phyloP scores from a whole-genome alignment of 2,329 filamentous ascomycete species.

The Tolypocladium paradoxum region DNA sequence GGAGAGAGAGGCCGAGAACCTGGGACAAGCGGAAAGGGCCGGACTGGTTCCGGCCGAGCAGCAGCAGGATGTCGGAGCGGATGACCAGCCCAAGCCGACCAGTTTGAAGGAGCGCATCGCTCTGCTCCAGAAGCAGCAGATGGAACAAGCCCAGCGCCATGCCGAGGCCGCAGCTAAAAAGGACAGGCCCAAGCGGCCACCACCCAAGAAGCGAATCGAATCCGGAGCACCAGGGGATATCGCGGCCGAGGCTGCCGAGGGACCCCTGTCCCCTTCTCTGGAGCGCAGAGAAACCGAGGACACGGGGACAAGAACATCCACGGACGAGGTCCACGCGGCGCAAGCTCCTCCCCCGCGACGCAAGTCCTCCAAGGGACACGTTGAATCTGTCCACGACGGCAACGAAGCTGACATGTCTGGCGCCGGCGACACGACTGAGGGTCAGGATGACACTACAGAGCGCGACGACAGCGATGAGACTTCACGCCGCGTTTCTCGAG shows the following conservation, averaged over 20 bases:
- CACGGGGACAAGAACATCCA: slow-evolving; percentile 34
- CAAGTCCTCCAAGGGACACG: slow-evolving; percentile 37
- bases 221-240: slow-evolving; percentile 21
- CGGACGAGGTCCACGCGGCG: slow-evolving; percentile 29
- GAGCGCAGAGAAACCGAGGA: slow-evolving; percentile 40
- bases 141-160: slow-evolving; percentile 76
- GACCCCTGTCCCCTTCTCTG: slow-evolving; percentile 19
- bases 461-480: slow-evolving; percentile 65
- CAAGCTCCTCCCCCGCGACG: slow-evolving; percentile 35
- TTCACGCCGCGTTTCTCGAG: slow-evolving; percentile 22
- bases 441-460: slow-evolving; percentile 51
- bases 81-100: slow-evolving; percentile 82
- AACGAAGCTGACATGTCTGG: slow-evolving; percentile 57
- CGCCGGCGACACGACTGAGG: slow-evolving; percentile 53
- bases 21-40: slow-evolving; percentile 58
- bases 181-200: slow-evolving; percentile 70
- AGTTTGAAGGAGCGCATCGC: slow-evolving; percentile 95
- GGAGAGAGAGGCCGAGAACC: slow-evolving; percentile 54
- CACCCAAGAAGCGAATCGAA: slow-evolving; percentile 59
- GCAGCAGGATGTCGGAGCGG: slow-evolving; percentile 42
- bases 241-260: slow-evolving; percentile 17
- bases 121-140: slow-evolving; percentile 82
- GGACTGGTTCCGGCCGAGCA: slow-evolving; percentile 39
- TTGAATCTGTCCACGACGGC: slow-evolving; percentile 41
- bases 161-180: slow-evolving; percentile 70